Evolutionary conservation across 2,329 filamentous ascomycete species (phyloP).

Genomic region (Kalaharituber pfeilii): DNA sequence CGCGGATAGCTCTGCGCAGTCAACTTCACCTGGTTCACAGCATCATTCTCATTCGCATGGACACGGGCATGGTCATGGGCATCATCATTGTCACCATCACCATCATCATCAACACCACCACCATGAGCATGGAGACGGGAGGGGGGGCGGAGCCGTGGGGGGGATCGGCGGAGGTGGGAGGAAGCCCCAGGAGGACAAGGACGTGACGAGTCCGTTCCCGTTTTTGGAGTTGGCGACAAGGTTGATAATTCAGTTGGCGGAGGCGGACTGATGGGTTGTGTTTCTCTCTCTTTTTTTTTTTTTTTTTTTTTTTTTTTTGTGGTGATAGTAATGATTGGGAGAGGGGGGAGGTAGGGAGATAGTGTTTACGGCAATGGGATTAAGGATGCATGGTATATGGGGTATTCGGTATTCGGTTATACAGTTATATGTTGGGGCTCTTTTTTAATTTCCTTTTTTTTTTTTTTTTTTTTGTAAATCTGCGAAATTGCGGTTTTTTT

Average conservation of each 20-base stretch:
- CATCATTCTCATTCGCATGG: too few relatives aligned
- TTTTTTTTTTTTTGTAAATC: not conserved
- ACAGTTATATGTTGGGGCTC: too few relatives aligned
- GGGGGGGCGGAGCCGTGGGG: conserved; percentile 10
- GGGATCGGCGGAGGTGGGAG: conserved; percentile 10
- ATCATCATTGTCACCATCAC: not conserved
- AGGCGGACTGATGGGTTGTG: conserved; percentile 40
- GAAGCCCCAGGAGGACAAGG: conserved; percentile 48
- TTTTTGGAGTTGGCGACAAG: conserved; percentile 87
- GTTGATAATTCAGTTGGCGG: conserved; percentile 82
- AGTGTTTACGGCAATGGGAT: too few relatives aligned
- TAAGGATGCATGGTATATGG: not conserved
- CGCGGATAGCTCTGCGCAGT: too few relatives aligned
- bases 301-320: not conserved
- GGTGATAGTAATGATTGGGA: too few relatives aligned
- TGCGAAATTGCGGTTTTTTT: not conserved
- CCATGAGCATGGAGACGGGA: conserved; percentile 16
- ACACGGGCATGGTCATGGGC: not conserved
- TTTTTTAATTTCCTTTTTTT: not conserved
- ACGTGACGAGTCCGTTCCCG: conserved; percentile 87
- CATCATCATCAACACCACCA: not conserved
- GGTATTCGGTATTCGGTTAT: too few relatives aligned
- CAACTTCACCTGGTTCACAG: too few relatives aligned
- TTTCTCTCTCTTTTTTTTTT: not conserved
- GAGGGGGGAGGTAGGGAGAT: too few relatives aligned